Conservation (phyloP, 2,329 filamentous ascomycete species). For the Diplodia scrobiculata region DNA sequence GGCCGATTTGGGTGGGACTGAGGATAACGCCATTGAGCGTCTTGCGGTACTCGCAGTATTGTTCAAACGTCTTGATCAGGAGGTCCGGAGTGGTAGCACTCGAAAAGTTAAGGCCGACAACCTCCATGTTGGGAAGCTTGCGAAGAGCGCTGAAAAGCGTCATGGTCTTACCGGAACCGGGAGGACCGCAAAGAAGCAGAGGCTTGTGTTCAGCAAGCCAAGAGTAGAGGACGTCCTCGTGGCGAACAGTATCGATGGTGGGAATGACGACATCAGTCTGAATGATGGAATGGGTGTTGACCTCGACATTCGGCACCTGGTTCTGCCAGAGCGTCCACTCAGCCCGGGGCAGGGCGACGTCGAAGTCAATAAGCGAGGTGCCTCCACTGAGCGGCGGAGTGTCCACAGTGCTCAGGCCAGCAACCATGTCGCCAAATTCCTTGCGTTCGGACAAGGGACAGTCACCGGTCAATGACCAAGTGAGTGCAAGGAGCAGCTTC, state of each 20-base stretch:
- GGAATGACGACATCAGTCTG: constrained; percentile 99
- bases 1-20: constrained; percentile 91
- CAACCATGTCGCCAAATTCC: constrained; percentile 80
- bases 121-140: constrained; percentile 98
- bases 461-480: constrained; percentile 96
- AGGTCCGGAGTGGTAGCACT: constrained; percentile 97
- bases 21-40: constrained; percentile 94
- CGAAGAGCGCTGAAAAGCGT: constrained; percentile 96
- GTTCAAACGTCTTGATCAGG: constrained; percentile 98
- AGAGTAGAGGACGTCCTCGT: constrained; percentile 98
- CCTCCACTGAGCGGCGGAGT: constrained; percentile 75
- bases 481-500: constrained; percentile 86
- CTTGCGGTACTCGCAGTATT: constrained; percentile 99
- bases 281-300: constrained; percentile 97
- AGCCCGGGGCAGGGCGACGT: constrained; percentile 80
- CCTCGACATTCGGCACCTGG: constrained; percentile 89
- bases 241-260: constrained; percentile 92
- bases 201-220: constrained; percentile 99
- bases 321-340: constrained; percentile 95
- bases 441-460: constrained; percentile 88
- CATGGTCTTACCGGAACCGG: constrained; percentile 99
- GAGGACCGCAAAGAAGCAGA: constrained; percentile 90
- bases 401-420: constrained; percentile 80
- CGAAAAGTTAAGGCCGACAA: constrained; percentile 98
- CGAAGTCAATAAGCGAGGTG: constrained; percentile 91